Base-by-base conservation (phyloP, 208 protist genomes). In the Wallacemonas rigidus region DNA sequence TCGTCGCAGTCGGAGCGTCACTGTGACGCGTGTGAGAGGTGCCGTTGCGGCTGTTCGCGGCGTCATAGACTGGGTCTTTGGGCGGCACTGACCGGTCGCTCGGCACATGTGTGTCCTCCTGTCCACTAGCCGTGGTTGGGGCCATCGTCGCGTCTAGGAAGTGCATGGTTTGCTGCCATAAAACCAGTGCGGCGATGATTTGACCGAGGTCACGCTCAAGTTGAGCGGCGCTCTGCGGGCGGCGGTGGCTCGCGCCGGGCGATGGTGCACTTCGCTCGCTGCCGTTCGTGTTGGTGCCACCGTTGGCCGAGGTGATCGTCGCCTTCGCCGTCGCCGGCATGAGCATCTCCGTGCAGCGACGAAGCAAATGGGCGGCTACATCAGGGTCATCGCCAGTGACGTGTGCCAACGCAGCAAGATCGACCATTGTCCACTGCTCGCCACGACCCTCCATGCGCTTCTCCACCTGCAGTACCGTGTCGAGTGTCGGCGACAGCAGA, bases 381-480 rank as follows among this genome's bases (percentile, higher is more conserved):
- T 62, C 60, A 12, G 57, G 36, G 4, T 71, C 74, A 9, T 44
- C 60, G 0, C 65, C 61, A 9, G 74, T 75, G n/a, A 83, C 70
- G 15, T 60, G 65, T 26, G 75, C 79, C 40, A 83, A 26, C 11
- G 75, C 74, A 1, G 79, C 75, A 38, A 80, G 61, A 61, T 79
- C 76, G 1, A 74, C 39, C 72, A 82, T 74, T 35, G 67, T 76
- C 70, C 82, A 58, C 54, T 68, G 69, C 53, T 76, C 53, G 3
- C 61, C 58, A 15, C 74, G 75, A 62, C 82, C 74, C 74, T 78
- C 71, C 81, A 89, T 89, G 35, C 85, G 85, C 58, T 76, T 35
- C 75, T 78, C 45, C 12, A 88, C 78, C 61, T 75, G 74, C 40
- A 60, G 57, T 8, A 88, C 72, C 11, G 85, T 80, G 3, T 35